Evolutionary conservation across 768 basidiomycete genomes (phyloP), one percentile per base, ranked within the genome.

Genomic region (Trametes cinnabarina): DNA sequence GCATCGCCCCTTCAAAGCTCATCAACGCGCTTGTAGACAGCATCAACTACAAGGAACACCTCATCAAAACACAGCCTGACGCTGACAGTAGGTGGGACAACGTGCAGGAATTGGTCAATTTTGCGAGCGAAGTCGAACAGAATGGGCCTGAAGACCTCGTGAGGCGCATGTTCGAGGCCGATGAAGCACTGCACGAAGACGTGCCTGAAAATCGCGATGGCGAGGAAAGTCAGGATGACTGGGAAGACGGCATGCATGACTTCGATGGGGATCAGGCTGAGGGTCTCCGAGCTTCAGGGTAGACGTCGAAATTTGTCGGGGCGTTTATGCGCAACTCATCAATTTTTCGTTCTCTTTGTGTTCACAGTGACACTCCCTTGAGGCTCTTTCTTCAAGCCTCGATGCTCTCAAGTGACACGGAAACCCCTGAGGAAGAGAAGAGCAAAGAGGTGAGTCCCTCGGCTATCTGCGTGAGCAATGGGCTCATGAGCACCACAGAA

Each of bases 81-180:
- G 86, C 80, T 76, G 85, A 88, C 39, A 81, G 79, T 37, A 76
- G 90, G 37, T 88, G 88, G 90, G 89, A 93, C 71, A 96, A 96
- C 69, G 84, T 94, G 1, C 79, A 88, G 63, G 92, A 94, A 72
- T 75, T 96, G 62, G 85, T 91, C 55, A 86, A 79, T n/a, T 90
- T 89, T 62, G 87, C 88, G 8, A 83, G 76, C 54, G 85, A 89
- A 57, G 73, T 81, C 26, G 77, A 79, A 50, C 63, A 52, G 22
- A 39, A 37, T 15, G 39, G 28, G 17, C 43, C 68, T 11, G 73
- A 72, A 20, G 59, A 64, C 23, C 65, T 71, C 25, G 62, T 65
- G 42, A 51, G 61, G 34, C 41, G 58, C 43, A 55, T 58, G 55
- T 62, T 32, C 9, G 42, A 54, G 6, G 57, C 57, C 8, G 35